Conservation (phyloP, 108 stramenopile species). For the Aurantiochytrium sp. region DNA sequence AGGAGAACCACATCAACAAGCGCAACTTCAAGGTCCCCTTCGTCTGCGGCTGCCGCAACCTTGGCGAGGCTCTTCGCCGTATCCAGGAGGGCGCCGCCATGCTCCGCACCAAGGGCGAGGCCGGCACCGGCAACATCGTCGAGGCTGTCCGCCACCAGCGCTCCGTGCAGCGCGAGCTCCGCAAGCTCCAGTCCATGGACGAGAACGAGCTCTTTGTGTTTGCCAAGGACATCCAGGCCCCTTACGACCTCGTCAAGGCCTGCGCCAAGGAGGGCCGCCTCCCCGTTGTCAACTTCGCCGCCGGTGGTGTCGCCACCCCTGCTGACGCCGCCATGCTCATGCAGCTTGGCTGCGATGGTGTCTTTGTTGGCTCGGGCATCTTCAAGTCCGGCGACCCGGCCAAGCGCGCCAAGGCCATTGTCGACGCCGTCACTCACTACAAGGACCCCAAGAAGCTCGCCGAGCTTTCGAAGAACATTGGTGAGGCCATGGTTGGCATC, state of each 20-base stretch:
- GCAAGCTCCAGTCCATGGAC: conserved; percentile 68
- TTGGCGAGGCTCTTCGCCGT: conserved; percentile 93
- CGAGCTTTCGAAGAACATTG: conserved; percentile 85
- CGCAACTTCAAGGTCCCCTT: conserved; percentile 91
- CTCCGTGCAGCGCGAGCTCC: conserved; percentile 76
- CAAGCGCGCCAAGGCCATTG: conserved; percentile 88
- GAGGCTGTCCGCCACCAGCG: conserved; percentile 95
- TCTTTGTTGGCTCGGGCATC: conserved; percentile 96
- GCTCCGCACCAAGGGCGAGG: conserved; percentile 99
- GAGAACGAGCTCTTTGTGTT: conserved; percentile 93
- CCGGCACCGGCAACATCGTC: conserved; percentile 97
- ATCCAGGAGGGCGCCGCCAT: conserved; percentile 95
- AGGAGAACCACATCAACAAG: conserved; percentile 98
- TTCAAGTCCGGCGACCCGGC: conserved; percentile 88
- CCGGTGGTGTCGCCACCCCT: conserved; percentile 96
- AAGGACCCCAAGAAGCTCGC: conserved; percentile 91
- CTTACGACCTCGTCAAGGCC: conserved; percentile 77
- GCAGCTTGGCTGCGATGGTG: conserved; percentile 98
- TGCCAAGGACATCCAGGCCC: conserved; percentile 88
- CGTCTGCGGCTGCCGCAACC: conserved; percentile 96
- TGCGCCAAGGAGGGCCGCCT: conserved; percentile 81
- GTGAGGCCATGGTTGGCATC: conserved; percentile 96
- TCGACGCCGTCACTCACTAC: conserved; percentile 89
- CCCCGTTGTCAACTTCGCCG: conserved; percentile 98
- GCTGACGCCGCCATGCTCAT: conserved; percentile 99